Percentiles rank a stretch among this genome's conserved stretches.
These are phyloP conservation scores for Rhizopogon vesiculosus DNA, from an alignment of 768 basidiomycete species.

Conservation along the genomic window DNA sequence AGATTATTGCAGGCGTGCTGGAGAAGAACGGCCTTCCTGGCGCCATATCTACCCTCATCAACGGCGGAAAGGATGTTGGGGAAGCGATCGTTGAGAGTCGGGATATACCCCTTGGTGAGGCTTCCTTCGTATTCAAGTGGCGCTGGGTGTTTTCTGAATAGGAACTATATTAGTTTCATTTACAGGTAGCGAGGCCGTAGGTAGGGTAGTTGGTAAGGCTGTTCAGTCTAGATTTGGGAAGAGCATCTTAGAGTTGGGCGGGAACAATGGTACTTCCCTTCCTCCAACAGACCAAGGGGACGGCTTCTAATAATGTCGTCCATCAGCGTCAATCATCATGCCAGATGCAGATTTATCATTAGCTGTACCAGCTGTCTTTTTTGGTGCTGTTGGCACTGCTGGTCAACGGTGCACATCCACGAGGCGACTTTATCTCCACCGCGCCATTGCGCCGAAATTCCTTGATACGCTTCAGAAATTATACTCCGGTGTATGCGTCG, in stretches of 20 bases:
- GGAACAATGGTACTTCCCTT: constrained; percentile 75
- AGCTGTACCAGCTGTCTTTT: constrained; percentile 87
- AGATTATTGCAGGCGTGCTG: constrained; percentile 75
- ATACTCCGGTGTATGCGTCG: constrained; percentile 68
- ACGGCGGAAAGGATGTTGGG: constrained; percentile 79
- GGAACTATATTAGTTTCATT: constrained; percentile 66
- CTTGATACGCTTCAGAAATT: constrained; percentile 67
- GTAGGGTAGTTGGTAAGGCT: constrained; percentile 79
- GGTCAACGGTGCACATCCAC: constrained; percentile 86
- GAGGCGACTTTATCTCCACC: constrained; percentile 85
- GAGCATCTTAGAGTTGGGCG: constrained; percentile 86
- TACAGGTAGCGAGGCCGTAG: constrained; percentile 89
- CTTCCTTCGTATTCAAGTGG: neutral
- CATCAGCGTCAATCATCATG: constrained; percentile 83
- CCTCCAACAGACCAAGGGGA: constrained; percentile 14
- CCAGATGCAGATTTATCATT: constrained; percentile 89
- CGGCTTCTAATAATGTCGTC: constrained; percentile 13
- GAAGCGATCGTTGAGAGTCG: constrained; percentile 70
- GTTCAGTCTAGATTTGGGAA: constrained; percentile 90
- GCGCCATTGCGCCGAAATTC: constrained; percentile 70
- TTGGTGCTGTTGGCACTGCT: constrained; percentile 86
- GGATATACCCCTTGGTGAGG: constrained; percentile 73
- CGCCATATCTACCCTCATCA: constrained; percentile 77
- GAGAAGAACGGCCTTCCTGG: constrained; percentile 82
- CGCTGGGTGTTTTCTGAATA: neutral